Evolutionary conservation across 1,284 basidiomycete genomes (phyloP), one percentile per base, ranked within the genome.

Genomic region (Termitomyces sp.): DNA sequence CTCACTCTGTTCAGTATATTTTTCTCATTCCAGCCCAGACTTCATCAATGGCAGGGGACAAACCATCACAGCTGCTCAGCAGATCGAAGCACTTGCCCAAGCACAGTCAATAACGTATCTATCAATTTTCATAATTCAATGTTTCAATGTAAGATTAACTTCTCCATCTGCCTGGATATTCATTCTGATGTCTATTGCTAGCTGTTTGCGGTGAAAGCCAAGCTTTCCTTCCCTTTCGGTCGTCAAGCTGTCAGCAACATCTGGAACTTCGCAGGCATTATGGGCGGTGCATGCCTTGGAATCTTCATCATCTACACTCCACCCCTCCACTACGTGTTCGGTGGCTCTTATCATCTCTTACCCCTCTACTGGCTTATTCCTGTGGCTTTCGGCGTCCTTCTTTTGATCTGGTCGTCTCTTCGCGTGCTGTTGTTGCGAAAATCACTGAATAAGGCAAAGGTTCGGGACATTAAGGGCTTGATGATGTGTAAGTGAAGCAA

Each of bases 291-390:
- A 12, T 78, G 77, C 54, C 70, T 87, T 15, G 82, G 82, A 54
- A 81, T 84, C 69, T 84, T 86, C 67, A 78, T 87, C 63, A 74
- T 85, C 61, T 86, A 88, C 67, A 83, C 82, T 0, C 84, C 84
- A 2, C 84, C 84, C 34, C 67, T 87, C 48, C 82, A 84, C 62
- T 78, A 82, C 59, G 84, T 86, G 12, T 86, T 87, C 61, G 83
- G 83, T 2, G 83, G 83, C 9, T 77, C 81, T 0, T 67, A 75
- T 67, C 75, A 72, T 42, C 72, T 85, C 9, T 80, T 78, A 24
- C 84, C 84, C 10, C 65, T 86, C 33, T 86, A 85, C 67, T 86
- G 84, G 84, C 75, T 86, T 26, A 83, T 88, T 39, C 81, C 84
- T 2, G 67, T 74, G 34, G 82, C 74, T 2, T 86, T 86, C 59